A percentile compares a stretch with the other conserved stretches of the same genome.
Conservation (phyloP, 495 filamentous ascomycete genomes). For the Aspergillus homomorphus region DNA sequence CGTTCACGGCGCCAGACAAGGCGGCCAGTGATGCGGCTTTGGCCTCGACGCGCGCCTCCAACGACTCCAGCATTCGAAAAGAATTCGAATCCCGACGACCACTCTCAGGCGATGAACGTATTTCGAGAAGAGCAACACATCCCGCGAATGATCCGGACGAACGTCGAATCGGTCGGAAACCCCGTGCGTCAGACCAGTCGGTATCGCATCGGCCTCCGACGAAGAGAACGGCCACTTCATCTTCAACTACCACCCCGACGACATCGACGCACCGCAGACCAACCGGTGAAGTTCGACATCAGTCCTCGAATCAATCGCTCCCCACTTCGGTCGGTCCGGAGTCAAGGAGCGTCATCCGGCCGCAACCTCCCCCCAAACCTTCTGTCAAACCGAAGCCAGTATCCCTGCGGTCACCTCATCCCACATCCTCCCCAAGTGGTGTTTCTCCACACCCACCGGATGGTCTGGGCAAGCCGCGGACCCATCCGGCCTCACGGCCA, state of each 20-base stretch:
- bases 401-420: slow-evolving; percentile 31
- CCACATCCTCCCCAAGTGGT: slow-evolving; percentile 25
- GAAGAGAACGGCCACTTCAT: slow-evolving; percentile 2
- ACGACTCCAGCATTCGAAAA: slow-evolving; percentile 24
- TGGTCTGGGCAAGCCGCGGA: slow-evolving; percentile 18
- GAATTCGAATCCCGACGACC: slow-evolving; percentile 21
- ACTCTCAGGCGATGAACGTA: slow-evolving; percentile 31
- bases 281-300: slow-evolving; percentile 4
- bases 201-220: slow-evolving; percentile 13
- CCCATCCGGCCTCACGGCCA: slow-evolving; percentile 28
- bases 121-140: slow-evolving; percentile 6
- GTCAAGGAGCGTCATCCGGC: slow-evolving; percentile 19
- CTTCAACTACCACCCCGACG: slow-evolving; percentile 15
- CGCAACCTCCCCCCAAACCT: slow-evolving; percentile 30
- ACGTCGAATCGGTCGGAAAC: slow-evolving; percentile 29
- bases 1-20: slow-evolving; percentile 31
- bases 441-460: slow-evolving; percentile 15
- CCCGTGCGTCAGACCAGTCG: slow-evolving; percentile 11
- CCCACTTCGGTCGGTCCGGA: slow-evolving; percentile 21
- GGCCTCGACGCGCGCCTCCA: slow-evolving; percentile 33
- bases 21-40: slow-evolving; percentile 34
- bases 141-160: slow-evolving; percentile 8
- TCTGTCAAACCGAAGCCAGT: slow-evolving; percentile 39
- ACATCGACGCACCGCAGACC: slow-evolving; percentile 6
- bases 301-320: slow-evolving; percentile 9